A percentile compares a stretch with the other conserved stretches of the same genome.
Evolutionary conservation across 2,329 filamentous ascomycete species (phyloP).

Genomic region (Tympanopsis confertula): DNA sequence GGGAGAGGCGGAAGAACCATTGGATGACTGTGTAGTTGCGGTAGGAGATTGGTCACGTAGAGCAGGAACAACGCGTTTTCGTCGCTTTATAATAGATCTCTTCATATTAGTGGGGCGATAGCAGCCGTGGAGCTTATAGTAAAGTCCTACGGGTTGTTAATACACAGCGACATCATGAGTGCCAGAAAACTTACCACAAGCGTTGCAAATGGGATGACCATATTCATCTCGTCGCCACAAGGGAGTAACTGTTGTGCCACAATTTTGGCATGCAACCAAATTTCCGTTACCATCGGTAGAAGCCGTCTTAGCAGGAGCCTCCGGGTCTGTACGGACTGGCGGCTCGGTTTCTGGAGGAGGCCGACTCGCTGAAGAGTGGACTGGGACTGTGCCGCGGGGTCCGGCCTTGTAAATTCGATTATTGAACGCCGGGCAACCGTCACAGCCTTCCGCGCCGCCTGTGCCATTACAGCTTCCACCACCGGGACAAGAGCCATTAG

Average conservation of each 20-base stretch:
- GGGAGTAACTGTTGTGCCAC: constrained; percentile 89
- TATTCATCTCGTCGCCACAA: constrained; percentile 89
- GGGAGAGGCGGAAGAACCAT: constrained; percentile 25
- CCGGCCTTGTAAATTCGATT: constrained; percentile 86
- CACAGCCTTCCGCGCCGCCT: constrained; percentile 86
- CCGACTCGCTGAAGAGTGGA: not conserved
- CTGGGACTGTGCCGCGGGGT: constrained; percentile 38
- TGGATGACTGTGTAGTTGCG: constrained; percentile 33
- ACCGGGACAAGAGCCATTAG: constrained; percentile 66
- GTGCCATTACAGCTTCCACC: constrained; percentile 94
- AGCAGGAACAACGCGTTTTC: constrained; percentile 86
- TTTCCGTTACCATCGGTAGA: constrained; percentile 34
- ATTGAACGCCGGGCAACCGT: constrained; percentile 93
- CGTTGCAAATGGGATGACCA: constrained; percentile 96
- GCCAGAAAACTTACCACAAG: constrained; percentile 62
- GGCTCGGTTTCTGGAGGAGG: constrained; percentile 34
- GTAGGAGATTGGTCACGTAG: constrained; percentile 30
- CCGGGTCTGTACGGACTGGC: constrained; percentile 16
- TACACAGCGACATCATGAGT: not conserved
- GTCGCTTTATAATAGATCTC: constrained; percentile 88
- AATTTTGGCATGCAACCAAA: constrained; percentile 91
- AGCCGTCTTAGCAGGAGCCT: constrained; percentile 12
- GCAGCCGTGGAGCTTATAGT: constrained; percentile 89
- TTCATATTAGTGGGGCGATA: constrained; percentile 98
- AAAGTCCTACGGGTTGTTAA: constrained; percentile 54